phyloP scores from a whole-genome alignment of 129 eudicot species.

The Lactuca saligna region DNA sequence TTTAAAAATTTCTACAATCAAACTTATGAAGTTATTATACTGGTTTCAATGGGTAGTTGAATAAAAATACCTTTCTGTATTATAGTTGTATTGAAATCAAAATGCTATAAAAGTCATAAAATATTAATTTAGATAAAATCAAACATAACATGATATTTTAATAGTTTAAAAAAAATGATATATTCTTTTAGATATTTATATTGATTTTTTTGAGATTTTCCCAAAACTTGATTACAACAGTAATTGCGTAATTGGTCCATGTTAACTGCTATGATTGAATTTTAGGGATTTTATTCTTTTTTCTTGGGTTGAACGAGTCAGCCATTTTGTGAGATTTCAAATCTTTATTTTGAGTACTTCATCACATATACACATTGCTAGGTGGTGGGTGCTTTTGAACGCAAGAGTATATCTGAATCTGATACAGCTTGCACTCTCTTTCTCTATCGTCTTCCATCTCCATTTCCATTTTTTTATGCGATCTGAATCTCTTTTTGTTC shows the following conservation, averaged over 20 bases:
- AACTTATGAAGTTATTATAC: too few relatives aligned
- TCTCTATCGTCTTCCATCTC: conserved; percentile 17
- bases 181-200: too few relatives aligned
- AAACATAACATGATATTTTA: too few relatives aligned
- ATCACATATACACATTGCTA: conserved; percentile 37
- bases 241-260: background rate
- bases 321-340: conserved; percentile 39
- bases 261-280: conserved; percentile 1
- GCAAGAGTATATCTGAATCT: conserved; percentile 28
- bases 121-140: too few relatives aligned
- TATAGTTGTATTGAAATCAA: too few relatives aligned
- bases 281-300: background rate
- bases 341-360: conserved; percentile 40
- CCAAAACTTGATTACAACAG: too few relatives aligned
- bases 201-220: too few relatives aligned
- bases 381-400: conserved; percentile 41
- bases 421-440: conserved; percentile 36
- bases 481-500: conserved; percentile 48
- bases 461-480: conserved; percentile 25
- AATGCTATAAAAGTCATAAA: too few relatives aligned
- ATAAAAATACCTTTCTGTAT: too few relatives aligned
- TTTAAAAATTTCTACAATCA: too few relatives aligned
- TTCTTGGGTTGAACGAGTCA: conserved; percentile 34
- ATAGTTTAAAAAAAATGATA: too few relatives aligned
- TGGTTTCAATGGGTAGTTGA: too few relatives aligned